Conservation (phyloP, 2,329 filamentous ascomycete species). For the Bertia moriformis region DNA sequence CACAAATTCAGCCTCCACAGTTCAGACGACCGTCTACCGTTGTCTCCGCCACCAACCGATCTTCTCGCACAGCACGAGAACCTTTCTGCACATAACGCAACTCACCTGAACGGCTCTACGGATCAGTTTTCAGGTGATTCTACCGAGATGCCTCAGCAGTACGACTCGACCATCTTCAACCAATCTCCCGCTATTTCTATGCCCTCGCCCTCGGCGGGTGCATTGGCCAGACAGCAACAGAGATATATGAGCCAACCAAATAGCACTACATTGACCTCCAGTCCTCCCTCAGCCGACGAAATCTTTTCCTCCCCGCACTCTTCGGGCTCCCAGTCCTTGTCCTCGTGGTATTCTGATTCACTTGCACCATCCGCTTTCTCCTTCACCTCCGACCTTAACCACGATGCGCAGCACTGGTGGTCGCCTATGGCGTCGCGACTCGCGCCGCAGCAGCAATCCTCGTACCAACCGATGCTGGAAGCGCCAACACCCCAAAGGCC, state of each 20-base stretch:
- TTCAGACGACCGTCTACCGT: not conserved
- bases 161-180: not conserved
- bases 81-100: not conserved
- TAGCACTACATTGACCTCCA: not conserved
- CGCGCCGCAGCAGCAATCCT: conserved; percentile 17
- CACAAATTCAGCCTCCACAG: not conserved
- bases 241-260: not conserved
- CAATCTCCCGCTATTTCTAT: not conserved
- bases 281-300: not conserved
- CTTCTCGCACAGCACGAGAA: not conserved
- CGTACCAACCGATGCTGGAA: conserved; percentile 16
- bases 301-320: conserved; percentile 6
- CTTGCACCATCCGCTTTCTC: conserved; percentile 17
- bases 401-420: conserved; percentile 22
- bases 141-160: not conserved
- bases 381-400: conserved; percentile 20
- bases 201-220: not conserved
- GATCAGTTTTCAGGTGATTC: not conserved
- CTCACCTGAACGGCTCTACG: not conserved
- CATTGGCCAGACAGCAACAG: not conserved
- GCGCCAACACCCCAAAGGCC: conserved; percentile 17
- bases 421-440: conserved; percentile 17
- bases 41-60: not conserved
- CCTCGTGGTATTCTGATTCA: conserved; percentile 22
- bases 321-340: conserved; percentile 18